phyloP scores from a whole-genome alignment of 495 filamentous ascomycete species.

The Aspergillus diversus region DNA sequence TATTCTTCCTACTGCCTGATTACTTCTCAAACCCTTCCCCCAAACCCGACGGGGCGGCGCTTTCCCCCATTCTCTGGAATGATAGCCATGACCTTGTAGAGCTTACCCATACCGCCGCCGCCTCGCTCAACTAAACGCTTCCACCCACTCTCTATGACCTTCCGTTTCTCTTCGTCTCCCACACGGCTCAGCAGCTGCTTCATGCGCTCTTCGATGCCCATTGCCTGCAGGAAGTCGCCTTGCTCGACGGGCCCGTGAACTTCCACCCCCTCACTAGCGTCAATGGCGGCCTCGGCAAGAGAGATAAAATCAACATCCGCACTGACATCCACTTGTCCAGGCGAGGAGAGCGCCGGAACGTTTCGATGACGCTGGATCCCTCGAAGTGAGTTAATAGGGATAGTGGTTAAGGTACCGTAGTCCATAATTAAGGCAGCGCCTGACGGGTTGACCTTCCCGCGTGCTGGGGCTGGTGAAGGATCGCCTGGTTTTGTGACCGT shows the following conservation, averaged over 20 bases:
- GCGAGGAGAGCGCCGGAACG: constrained; percentile 74
- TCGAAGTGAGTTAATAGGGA: constrained; percentile 84
- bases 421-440: constrained; percentile 92
- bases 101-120: constrained; percentile 82
- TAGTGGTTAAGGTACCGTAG: constrained; percentile 78
- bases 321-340: constrained; percentile 82
- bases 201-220: constrained; percentile 83
- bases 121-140: constrained; percentile 77
- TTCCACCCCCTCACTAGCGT: constrained; percentile 76
- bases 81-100: constrained; percentile 93
- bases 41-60: constrained; percentile 87
- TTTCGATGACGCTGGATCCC: constrained; percentile 76
- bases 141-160: constrained; percentile 73
- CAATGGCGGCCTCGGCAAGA: constrained; percentile 77
- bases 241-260: constrained; percentile 94
- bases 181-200: constrained; percentile 61
- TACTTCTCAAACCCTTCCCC: constrained; percentile 50
- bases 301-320: constrained; percentile 91
- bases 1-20: neutral
- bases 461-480: constrained; percentile 19
- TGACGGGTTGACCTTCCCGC: constrained; percentile 60
- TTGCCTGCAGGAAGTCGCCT: constrained; percentile 70
- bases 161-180: constrained; percentile 54
- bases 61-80: constrained; percentile 76
- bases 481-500: constrained; percentile 21